These are phyloP conservation scores for Vaccinium darrowii DNA, from an alignment of 148 eudicot species.

Conservation along the genomic window DNA sequence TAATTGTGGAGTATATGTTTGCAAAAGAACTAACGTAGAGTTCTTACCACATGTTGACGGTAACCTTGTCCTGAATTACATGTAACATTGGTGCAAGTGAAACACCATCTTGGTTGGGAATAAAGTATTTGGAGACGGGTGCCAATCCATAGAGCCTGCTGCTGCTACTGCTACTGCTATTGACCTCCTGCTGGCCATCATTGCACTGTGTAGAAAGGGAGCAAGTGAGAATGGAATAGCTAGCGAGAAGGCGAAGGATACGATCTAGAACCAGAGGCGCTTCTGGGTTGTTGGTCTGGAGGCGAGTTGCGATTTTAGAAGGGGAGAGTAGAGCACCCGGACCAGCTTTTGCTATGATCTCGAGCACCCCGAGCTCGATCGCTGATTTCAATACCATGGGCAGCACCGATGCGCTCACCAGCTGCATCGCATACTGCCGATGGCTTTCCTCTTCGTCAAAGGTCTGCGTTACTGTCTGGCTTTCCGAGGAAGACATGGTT, in stretches of 20 bases:
- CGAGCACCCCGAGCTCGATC: conserved; percentile 21
- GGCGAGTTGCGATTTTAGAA: conserved; percentile 22
- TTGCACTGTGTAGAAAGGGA: conserved; percentile 8
- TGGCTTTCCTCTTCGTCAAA: conserved; percentile 14
- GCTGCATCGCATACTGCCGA: conserved; percentile 16
- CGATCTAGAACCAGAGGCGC: conserved; percentile 23
- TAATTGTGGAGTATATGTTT: background rate
- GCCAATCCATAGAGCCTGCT: conserved; percentile 26
- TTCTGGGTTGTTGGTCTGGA: conserved; percentile 15
- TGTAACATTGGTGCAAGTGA: conserved; percentile 18
- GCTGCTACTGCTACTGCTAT: background rate
- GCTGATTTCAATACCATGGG: conserved; percentile 28
- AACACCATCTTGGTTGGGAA: conserved; percentile 32
- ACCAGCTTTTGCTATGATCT: conserved; percentile 21
- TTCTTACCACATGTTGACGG: conserved; percentile 13
- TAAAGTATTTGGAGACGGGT: conserved; percentile 26
- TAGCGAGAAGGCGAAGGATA: conserved; percentile 26
- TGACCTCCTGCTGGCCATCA: background rate
- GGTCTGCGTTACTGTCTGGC: background rate
- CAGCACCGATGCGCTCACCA: conserved; percentile 16
- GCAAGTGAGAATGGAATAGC: conserved; percentile 28
- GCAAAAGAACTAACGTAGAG: background rate
- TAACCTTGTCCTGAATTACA: conserved; percentile 11
- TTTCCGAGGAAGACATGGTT: background rate
- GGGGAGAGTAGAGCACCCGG: conserved; percentile 23